Conservation (phyloP, 768 basidiomycete species). For the Pseudohyphozyma bogoriensis region DNA sequence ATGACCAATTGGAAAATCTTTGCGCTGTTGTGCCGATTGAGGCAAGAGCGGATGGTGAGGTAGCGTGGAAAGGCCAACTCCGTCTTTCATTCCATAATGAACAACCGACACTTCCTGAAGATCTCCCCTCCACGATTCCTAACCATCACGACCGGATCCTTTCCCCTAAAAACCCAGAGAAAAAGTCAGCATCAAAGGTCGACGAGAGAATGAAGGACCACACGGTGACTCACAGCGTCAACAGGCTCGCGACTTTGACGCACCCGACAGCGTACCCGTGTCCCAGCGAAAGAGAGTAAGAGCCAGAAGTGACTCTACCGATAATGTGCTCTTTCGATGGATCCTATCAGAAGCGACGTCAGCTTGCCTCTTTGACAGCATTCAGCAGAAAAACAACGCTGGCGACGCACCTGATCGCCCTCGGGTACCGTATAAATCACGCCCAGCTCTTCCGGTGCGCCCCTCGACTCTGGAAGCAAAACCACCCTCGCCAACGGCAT, state of each 20-base stretch:
- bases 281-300: conserved; percentile 67
- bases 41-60: too few relatives aligned
- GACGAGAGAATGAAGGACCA: too few relatives aligned
- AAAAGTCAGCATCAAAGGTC: not conserved
- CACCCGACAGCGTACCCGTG: conserved; percentile 67
- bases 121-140: conserved; percentile 22
- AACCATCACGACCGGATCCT: conserved; percentile 13
- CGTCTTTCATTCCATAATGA: too few relatives aligned
- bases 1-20: too few relatives aligned
- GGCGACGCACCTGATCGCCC: conserved; percentile 25
- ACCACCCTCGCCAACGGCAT: conserved; percentile 59
- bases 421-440: conserved; percentile 58
- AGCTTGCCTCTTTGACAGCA: not conserved
- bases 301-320: conserved; percentile 77
- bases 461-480: conserved; percentile 54
- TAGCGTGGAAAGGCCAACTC: too few relatives aligned
- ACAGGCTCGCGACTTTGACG: conserved; percentile 36
- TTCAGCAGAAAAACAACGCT: not conserved
- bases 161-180: not conserved
- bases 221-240: conserved; percentile 9
- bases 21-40: too few relatives aligned
- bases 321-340: conserved; percentile 38
- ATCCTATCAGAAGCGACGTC: not conserved
- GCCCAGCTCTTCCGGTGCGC: conserved; percentile 64
- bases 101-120: conserved; percentile 1